Conservation (phyloP, 805 yeast genomes). For the Yarrowia sp. region DNA sequence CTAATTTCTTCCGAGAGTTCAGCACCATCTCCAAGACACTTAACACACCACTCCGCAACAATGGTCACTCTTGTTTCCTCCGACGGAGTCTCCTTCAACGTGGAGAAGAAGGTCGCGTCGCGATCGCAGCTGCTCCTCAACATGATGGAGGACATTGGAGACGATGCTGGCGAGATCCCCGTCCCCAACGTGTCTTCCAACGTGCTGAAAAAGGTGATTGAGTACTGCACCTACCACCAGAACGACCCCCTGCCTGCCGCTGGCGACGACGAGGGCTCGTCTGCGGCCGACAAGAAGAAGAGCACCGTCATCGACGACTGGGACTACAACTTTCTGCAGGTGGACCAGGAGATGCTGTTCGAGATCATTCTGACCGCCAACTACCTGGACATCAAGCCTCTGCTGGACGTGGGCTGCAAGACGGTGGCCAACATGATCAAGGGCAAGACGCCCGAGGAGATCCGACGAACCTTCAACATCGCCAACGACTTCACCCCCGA, state of each 20-base stretch:
- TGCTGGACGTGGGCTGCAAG: conserved; percentile 49
- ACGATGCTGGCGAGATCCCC: conserved; percentile 71
- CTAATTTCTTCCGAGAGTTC: no score
- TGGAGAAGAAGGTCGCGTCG: conserved; percentile 69
- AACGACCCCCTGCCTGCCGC: conserved; percentile 62
- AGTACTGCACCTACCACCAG: conserved; percentile 95
- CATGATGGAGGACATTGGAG: conserved; percentile 62
- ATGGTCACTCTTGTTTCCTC: conserved; percentile 58
- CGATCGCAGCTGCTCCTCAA: conserved; percentile 81
- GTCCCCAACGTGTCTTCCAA: conserved; percentile 81
- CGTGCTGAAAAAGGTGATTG: conserved; percentile 80
- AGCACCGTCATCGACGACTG: conserved; percentile 90
- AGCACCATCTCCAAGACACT: no score
- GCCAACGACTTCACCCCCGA: conserved; percentile 49
- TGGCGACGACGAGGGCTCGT: conserved; percentile 54
- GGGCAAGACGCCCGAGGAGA: conserved; percentile 48
- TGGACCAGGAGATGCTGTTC: conserved; percentile 65
- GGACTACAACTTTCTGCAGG: conserved; percentile 92
- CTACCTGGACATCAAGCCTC: conserved; percentile 47
- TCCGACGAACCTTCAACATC: conserved; percentile 47
- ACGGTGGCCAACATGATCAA: conserved; percentile 51
- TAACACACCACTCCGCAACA: no score
- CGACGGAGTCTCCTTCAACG: conserved; percentile 56
- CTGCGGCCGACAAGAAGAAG: conserved; percentile 56
- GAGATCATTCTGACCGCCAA: conserved; percentile 50